Evolutionary conservation across 805 yeast species (phyloP), one percentile per base, ranked within the genome.

Genomic region (Candida bentonensis): DNA sequence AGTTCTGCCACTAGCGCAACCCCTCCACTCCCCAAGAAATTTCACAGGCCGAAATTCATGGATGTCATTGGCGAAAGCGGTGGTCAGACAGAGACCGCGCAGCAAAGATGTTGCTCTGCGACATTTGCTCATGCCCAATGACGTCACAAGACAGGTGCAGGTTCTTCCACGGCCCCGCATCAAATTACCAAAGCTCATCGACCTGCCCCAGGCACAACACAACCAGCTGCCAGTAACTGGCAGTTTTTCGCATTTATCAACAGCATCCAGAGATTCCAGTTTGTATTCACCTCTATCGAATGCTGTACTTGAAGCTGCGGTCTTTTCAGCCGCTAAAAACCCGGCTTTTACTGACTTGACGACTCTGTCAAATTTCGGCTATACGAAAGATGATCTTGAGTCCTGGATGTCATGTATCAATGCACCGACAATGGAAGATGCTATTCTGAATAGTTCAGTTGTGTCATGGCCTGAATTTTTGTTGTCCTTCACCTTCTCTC

Each of bases 311-410:
- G n/a, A n/a, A n/a, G n/a, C n/a, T n/a, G n/a, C n/a, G n/a, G n/a
- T n/a, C n/a, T n/a, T n/a, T n/a, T n/a, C n/a, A n/a, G n/a, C n/a
- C n/a, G n/a, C n/a, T n/a, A n/a, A n/a, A n/a, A n/a, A n/a, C n/a
- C n/a, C n/a, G n/a, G n/a, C n/a, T n/a, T n/a, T n/a, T n/a, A n/a
- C n/a, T n/a, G n/a, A n/a, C n/a, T n/a, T n/a, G n/a, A n/a, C n/a
- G 25, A 23, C 43, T n/a, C 42, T 53, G 11, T 34, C 44, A n/a
- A 42, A 36, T 15, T 36, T 46, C 39, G 53, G 53, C 4, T 49
- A 46, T 33, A 20, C 15, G 17, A 23, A 21, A 3, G 30, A 28
- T 3, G 48, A 47, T 36, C 41, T 52, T 2, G 9, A 9, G 21
- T 25, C 27, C 17, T 53, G 57, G 57, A 17, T 30, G 17, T 4